Evolutionary conservation across 768 basidiomycete species (phyloP), one percentile per base, ranked within the genome.

Genomic region (Tricholoma sp.): DNA sequence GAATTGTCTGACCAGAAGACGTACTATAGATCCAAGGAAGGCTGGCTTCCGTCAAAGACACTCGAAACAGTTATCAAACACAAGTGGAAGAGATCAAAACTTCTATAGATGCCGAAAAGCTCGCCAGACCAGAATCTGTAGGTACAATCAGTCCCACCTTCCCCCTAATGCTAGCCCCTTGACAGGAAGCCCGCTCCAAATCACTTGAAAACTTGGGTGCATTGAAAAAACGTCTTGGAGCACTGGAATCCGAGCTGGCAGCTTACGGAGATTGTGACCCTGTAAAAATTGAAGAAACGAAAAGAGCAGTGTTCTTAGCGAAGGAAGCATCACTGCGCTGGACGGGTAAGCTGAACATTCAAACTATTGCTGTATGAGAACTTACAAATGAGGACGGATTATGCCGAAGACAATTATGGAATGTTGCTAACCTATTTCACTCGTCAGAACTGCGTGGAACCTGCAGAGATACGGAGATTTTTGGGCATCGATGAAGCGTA

Each of bases 261-360:
- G 82, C 83, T 32, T 94, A 94, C 65, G 89, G 89, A 43, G 85
- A 88, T 16, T 93, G 89, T 55, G 91, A 97, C 71, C 94, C 94
- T 0, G 80, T 76, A 46, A 88, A 85, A 69, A 78, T 94, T 19
- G 88, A 94, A 65, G 84, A 88, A 67, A 88, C 85, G 67, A 83
- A 79, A 51, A 74, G 88, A 49, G 91, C 87, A 0, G 78, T 84
- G 9, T 78, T 81, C 52, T 76, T 94, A 12, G 91, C 89, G 3
- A 90, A 88, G 59, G 92, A 96, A 66, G 93, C 91, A 11, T 83
- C 88, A 11, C 67, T 86, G 21, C 84, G 91, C 12, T 94, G 93
- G 90, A 98, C 94, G 34, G 94, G 94, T 95, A 61, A 56, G 84
- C 47, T 71, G 16, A 4, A 3, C n/a, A 22, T 34, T 52, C 49